Evolutionary conservation across 495 filamentous ascomycete genomes (phyloP), one percentile per base, ranked within the genome.

Genomic region (Hypoxylon trugodes): DNA sequence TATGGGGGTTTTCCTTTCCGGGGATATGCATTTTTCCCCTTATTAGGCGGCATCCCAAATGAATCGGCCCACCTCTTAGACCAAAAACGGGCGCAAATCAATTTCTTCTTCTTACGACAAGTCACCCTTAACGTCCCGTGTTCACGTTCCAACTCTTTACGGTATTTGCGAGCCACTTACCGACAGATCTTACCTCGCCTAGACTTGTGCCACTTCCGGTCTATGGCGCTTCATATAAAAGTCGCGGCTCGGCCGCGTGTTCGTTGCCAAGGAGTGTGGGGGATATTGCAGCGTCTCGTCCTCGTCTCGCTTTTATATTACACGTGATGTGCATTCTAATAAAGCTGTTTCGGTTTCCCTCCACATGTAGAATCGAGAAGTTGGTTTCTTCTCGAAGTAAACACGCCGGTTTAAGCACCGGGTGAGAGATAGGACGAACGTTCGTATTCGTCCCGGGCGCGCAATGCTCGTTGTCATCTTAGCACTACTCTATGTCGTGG

Each of bases 41-140:
- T 68, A 68, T 68, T 63, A 64, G 59, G 59, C 65, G 65, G 45
- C 59, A 68, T 68, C 65, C 47, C 55, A 68, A 68, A 68, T 68
- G 59, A 64, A 68, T 63, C 65, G 59, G 52, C 54, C 65, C 65
- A 68, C 65, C 51, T 35, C 48, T 55, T 37, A 55, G 48, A 43
- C 49, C 65, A 46, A 56, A 64, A 64, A 55, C 59, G 55, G 47
- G 54, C 43, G 54, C 54, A 68, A 56, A 58, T 64, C 65, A 64
- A 68, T 63, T 64, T 68, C 54, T 28, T 48, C 32, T 60, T 48
- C 45, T 52, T 58, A 58, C 53, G 2, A 57, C 43, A 48, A 49
- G 24, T 60, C 53, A 56, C 54, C 49, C 54, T 33, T 19, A 40
- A 33, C 47, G 16, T 59, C 43, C 55, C 65, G 53, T 65, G 48